These are phyloP conservation scores for Flaveria bidentis DNA, from an alignment of 129 eudicot genomes.

Conservation along the genomic window DNA sequence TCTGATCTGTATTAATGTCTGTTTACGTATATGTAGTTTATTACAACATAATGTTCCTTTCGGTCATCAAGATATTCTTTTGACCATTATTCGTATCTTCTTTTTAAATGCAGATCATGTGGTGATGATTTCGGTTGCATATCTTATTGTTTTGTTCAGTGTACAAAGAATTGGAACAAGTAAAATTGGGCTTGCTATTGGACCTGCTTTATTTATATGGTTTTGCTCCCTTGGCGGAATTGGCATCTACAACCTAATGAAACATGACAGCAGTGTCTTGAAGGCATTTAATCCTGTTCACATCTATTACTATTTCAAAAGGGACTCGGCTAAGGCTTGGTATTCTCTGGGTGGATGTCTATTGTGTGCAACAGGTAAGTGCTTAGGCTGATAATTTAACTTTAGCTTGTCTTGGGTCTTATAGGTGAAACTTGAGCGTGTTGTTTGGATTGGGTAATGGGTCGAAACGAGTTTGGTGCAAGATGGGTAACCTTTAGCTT, in stretches of 20 bases:
- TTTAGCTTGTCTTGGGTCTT: neutral
- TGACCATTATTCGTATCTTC: slow-evolving; percentile 25
- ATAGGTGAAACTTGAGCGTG: neutral
- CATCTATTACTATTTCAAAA: slow-evolving; percentile 83
- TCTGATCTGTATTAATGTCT: slow-evolving; percentile 11
- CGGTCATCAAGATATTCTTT: slow-evolving; percentile 14
- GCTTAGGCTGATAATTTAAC: slow-evolving; percentile 10
- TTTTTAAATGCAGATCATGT: slow-evolving; percentile 72
- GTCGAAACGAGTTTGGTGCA: neutral
- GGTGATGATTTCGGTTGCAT: slow-evolving; percentile 89
- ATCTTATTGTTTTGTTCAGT: slow-evolving; percentile 82
- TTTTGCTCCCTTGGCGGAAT: slow-evolving; percentile 87
- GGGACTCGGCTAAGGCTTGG: slow-evolving; percentile 84
- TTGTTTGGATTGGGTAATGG: neutral
- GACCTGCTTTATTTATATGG: slow-evolving; percentile 91
- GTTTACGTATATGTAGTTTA: neutral
- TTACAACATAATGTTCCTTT: slow-evolving; percentile 9
- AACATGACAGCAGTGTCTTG: slow-evolving; percentile 70
- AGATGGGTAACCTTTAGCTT: neutral
- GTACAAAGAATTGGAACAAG: slow-evolving; percentile 91
- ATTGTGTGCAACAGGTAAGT: slow-evolving; percentile 87
- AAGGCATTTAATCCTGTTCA: slow-evolving; percentile 89
- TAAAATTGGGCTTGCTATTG: slow-evolving; percentile 88
- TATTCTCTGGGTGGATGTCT: slow-evolving; percentile 94
- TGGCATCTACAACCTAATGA: slow-evolving; percentile 87